Percentiles rank a stretch among this genome's conserved stretches.
Evolutionary conservation across 768 basidiomycete species (phyloP).

Genomic region (Trametes cubensis): DNA sequence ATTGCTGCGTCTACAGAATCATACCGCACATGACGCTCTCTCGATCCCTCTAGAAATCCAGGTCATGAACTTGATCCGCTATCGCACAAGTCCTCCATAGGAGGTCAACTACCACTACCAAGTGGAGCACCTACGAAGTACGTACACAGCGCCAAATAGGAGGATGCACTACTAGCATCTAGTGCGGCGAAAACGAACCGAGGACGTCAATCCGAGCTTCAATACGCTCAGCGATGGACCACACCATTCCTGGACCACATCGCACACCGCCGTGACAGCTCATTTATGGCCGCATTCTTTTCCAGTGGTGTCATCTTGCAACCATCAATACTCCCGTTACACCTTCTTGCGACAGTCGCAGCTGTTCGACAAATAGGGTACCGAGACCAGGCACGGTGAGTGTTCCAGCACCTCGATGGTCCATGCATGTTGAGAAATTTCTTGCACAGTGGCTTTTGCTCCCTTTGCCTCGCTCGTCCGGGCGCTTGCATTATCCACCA

Average conservation of each 20-base stretch:
- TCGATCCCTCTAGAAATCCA: too few species aligned
- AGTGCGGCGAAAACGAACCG: background rate
- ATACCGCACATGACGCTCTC: background rate
- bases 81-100: background rate
- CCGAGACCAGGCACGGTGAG: slow-evolving; percentile 17
- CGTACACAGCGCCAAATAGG: slow-evolving; percentile 12
- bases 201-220: background rate
- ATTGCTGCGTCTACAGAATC: background rate
- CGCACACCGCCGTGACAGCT: slow-evolving; percentile 1
- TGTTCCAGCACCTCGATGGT: background rate
- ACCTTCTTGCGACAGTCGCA: slow-evolving; percentile 16
- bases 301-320: background rate
- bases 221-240: background rate
- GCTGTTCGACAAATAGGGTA: slow-evolving; percentile 9
- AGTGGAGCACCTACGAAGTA: background rate
- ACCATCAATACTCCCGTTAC: slow-evolving; percentile 19
- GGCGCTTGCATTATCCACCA: background rate
- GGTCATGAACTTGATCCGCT: background rate
- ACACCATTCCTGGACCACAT: background rate
- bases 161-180: background rate
- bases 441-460: background rate
- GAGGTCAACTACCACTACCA: background rate
- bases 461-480: background rate
- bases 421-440: slow-evolving; percentile 2
- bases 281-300: background rate